Base-by-base conservation (phyloP, 306 rosid species). In the Chamaecrista fasciculata region DNA sequence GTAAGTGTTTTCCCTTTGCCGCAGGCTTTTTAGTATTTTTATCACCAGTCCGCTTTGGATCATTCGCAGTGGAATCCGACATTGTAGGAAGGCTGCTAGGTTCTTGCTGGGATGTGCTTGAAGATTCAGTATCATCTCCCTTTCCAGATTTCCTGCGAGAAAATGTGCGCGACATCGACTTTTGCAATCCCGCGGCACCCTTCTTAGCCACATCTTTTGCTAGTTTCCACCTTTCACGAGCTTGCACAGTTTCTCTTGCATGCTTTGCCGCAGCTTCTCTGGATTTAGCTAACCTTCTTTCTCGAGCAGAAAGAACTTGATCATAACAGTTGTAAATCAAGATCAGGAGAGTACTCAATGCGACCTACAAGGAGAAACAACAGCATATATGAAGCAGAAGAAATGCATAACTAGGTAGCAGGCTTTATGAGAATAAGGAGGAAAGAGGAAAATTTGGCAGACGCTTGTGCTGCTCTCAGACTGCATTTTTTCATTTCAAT, bases 231-330 rank as follows among this genome's bases (percentile, higher is more conserved):
- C 81, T 81, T 75, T 75, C 83, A 9, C 81, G 79, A 56, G 88
- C 88, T 75, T 84, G 86, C 37, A 75, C 81, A 47, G 81, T 84
- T 81, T 84, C 88, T 81, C 81, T 71, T 51, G 66, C 83, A 72
- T 78, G 80, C 60, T 72, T 84, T 51, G 83, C 86, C 37, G 86
- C 88, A 71, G 77, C 82, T 80, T 81, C 88, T 77, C 85, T 81
- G 39, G 79, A 48, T 63, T 81, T 84, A 9, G 85, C 85, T 50
- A 62, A 71, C 60, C 85, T 84, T 81, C 65, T 80, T 78, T 84
- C 86, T 49, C 86, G 81, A 61, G 80, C 64, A 63, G 78, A 52
- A 48, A 84, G 86, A 50, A 84, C 81, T 56, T 78, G 88, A 56
- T 84, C 88, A 59, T 81, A 84, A 69, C 77, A 84, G 49, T 78